These are phyloP conservation scores for Cucurbita argyrosperma DNA, from an alignment of 306 rosid species.

Conservation along the genomic window DNA sequence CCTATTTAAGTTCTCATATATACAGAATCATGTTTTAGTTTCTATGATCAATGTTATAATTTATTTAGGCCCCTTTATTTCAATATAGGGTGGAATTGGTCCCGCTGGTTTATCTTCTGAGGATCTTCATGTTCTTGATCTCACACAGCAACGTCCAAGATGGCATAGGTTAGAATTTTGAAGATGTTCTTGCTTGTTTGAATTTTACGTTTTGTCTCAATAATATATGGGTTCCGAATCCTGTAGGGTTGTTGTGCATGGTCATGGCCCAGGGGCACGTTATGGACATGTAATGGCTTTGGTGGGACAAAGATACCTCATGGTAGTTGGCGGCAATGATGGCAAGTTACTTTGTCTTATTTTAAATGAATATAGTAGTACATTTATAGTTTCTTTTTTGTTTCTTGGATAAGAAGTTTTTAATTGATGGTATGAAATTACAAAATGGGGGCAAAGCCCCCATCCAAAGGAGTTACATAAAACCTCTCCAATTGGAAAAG, in stretches of 20 bases:
- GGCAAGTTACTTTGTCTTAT: constrained; percentile 33
- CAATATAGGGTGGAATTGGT: constrained; percentile 90
- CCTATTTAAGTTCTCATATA: background rate
- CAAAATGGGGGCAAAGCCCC: background rate
- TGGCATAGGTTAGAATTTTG: constrained; percentile 81
- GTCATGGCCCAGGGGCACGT: constrained; percentile 99
- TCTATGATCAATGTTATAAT: background rate
- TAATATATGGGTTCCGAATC: background rate
- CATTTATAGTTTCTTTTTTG: background rate
- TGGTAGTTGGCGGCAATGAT: constrained; percentile 99
- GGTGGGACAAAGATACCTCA: constrained; percentile 99
- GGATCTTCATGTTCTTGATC: constrained; percentile 98
- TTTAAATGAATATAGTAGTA: background rate
- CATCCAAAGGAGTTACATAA: background rate
- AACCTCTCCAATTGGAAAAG: background rate
- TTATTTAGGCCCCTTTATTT: constrained; percentile 17
- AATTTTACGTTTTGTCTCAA: background rate
- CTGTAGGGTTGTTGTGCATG: constrained; percentile 89
- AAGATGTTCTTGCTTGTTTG: constrained; percentile 3
- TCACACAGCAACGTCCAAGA: constrained; percentile 92
- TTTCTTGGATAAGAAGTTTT: too few relatives aligned
- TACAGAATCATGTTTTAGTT: background rate
- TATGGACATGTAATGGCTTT: constrained; percentile 99
- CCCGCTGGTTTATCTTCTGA: constrained; percentile 97
- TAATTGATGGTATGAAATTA: background rate